These are phyloP conservation scores for Tricladium varicosporioides DNA, from an alignment of 2,329 filamentous ascomycete genomes.

Conservation along the genomic window DNA sequence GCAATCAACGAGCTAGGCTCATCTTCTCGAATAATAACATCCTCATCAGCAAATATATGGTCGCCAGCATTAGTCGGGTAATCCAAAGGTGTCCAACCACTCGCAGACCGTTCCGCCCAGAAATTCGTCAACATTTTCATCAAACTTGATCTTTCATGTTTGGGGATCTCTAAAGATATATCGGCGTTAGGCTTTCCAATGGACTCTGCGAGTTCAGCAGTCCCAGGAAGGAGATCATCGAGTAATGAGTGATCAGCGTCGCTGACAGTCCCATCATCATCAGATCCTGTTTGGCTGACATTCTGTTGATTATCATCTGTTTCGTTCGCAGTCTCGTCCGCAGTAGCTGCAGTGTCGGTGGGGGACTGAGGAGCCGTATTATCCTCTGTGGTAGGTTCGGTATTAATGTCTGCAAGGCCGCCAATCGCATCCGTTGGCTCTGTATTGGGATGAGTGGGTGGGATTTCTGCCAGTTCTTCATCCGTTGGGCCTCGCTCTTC, in stretches of 20 bases:
- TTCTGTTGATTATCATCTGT: slow-evolving; percentile 46
- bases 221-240: slow-evolving; percentile 65
- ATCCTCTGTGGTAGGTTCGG: slow-evolving; percentile 14
- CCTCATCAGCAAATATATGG: slow-evolving; percentile 94
- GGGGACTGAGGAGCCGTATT: slow-evolving; percentile 24
- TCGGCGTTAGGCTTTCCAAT: slow-evolving; percentile 51
- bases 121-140: slow-evolving; percentile 97
- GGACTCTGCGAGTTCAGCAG: slow-evolving; percentile 60
- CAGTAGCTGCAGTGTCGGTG: slow-evolving; percentile 28
- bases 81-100: slow-evolving; percentile 87
- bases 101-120: slow-evolving; percentile 96
- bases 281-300: slow-evolving; percentile 59
- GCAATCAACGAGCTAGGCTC: slow-evolving; percentile 96
- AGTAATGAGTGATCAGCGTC: slow-evolving; percentile 69
- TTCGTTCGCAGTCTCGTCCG: slow-evolving; percentile 32
- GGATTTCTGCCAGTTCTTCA: slow-evolving; percentile 50
- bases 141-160: slow-evolving; percentile 87
- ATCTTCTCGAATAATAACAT: slow-evolving; percentile 95
- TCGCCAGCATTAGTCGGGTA: slow-evolving; percentile 87
- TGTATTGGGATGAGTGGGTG: slow-evolving; percentile 35
- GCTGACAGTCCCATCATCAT: slow-evolving; percentile 66
- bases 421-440: slow-evolving; percentile 29
- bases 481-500: slow-evolving; percentile 70
- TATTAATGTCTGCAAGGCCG: slow-evolving; percentile 31
- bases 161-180: slow-evolving; percentile 73